Percentiles rank a stretch among this genome's conserved stretches.
phyloP scores from a whole-genome alignment of 345 rosid genomes.

The Ceriops tagal region DNA sequence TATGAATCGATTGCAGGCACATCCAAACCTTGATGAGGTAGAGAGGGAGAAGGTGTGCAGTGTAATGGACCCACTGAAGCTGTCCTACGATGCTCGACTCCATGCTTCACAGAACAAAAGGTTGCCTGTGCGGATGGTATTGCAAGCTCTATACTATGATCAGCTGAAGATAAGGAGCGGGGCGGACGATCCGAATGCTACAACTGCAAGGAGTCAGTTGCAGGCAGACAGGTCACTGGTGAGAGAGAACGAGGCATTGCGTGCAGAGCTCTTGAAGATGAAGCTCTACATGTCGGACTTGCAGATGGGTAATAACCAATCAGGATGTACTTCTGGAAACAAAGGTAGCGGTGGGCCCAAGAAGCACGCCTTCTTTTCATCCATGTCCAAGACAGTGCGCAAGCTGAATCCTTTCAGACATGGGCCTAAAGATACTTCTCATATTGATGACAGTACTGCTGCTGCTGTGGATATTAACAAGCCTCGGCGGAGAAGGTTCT shows the following conservation, averaged over 20 bases:
- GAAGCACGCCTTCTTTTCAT: slow-evolving; percentile 60
- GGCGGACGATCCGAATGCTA: slow-evolving; percentile 37
- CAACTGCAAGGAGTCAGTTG: slow-evolving; percentile 49
- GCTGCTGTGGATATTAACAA: slow-evolving; percentile 52
- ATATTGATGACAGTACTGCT: slow-evolving; percentile 46
- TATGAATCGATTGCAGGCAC: slow-evolving; percentile 35
- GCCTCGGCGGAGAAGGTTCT: slow-evolving; percentile 94
- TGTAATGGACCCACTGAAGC: slow-evolving; percentile 79
- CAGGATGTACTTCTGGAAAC: slow-evolving; percentile 23
- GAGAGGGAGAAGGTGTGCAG: slow-evolving; percentile 88
- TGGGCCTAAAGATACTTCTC: slow-evolving; percentile 83
- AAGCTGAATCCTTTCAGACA: slow-evolving; percentile 80
- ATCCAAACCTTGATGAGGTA: slow-evolving; percentile 85
- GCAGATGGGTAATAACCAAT: slow-evolving; percentile 37
- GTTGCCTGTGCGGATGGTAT: slow-evolving; percentile 76
- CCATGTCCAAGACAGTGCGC: slow-evolving; percentile 80
- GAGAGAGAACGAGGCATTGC: slow-evolving; percentile 79
- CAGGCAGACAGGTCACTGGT: slow-evolving; percentile 61
- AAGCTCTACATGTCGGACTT: slow-evolving; percentile 67
- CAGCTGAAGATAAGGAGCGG: slow-evolving; percentile 87
- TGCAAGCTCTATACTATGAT: slow-evolving; percentile 85
- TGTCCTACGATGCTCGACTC: slow-evolving; percentile 85
- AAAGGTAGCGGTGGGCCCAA: slow-evolving; percentile 23
- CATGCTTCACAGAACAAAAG: slow-evolving; percentile 97
- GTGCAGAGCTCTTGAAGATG: slow-evolving; percentile 83